phyloP scores from a whole-genome alignment of 1,284 basidiomycete species.

The Malassezia slooffiae region DNA sequence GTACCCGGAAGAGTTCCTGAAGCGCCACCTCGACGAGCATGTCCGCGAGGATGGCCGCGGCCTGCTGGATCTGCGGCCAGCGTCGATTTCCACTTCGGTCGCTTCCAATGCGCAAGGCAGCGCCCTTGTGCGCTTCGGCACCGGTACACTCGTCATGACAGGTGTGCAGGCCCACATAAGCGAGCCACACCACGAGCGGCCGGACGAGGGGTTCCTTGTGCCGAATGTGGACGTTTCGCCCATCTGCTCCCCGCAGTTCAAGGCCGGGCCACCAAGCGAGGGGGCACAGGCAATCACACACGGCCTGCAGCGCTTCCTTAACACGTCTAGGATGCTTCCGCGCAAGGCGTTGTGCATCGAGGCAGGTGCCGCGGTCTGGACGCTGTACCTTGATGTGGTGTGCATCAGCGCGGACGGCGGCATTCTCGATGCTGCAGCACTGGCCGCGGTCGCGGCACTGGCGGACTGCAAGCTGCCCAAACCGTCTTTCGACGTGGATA shows the following conservation, averaged over 20 bases:
- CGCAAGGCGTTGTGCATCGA: conserved; percentile 66
- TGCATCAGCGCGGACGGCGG: conserved; percentile 97
- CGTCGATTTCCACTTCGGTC: conserved; percentile 4
- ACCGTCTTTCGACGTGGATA: conserved; percentile 58
- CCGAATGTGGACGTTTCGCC: conserved; percentile 84
- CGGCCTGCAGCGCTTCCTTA: conserved; percentile 54
- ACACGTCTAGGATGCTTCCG: conserved; percentile 50
- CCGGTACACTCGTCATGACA: conserved; percentile 10
- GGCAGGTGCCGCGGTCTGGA: conserved; percentile 70
- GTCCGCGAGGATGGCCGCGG: conserved; percentile 15
- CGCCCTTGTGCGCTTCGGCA: conserved; percentile 11
- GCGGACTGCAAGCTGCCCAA: conserved; percentile 63
- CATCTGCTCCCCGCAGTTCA: conserved; percentile 81
- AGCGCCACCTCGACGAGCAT: conserved; percentile 9
- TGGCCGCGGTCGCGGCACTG: conserved; percentile 77
- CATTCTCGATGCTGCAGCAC: conserved; percentile 73
- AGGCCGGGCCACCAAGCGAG: conserved; percentile 68
- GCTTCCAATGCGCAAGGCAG: conserved; percentile 7
- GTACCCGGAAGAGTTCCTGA: conserved; percentile 10
- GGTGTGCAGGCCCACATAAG: conserved; percentile 7
- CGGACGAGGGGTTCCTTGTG: conserved; percentile 15
- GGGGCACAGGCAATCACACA: conserved; percentile 30
- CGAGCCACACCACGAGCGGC: conserved; percentile 5
- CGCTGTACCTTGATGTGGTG: conserved; percentile 79
- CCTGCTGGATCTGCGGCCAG: background rate